Conservation (phyloP, 2,329 filamentous ascomycete genomes). For the Claviceps spartinae region DNA sequence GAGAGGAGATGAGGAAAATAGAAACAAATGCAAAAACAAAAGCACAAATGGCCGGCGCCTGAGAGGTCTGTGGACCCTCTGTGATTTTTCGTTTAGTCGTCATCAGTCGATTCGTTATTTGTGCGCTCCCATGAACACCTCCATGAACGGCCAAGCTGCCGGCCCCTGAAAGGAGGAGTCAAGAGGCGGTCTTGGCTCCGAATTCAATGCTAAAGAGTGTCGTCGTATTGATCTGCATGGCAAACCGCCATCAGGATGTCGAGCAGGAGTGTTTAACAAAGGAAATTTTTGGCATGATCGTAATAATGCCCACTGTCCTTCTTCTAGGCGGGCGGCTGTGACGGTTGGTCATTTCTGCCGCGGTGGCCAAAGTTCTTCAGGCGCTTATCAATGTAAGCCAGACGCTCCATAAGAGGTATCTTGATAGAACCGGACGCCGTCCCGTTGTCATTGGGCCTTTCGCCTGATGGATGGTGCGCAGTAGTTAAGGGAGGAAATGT, state of each 20-base stretch:
- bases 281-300: background rate
- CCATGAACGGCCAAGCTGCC: background rate
- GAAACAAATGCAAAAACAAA: slow-evolving; percentile 5
- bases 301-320: background rate
- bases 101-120: slow-evolving; percentile 3
- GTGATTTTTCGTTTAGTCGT: slow-evolving; percentile 4
- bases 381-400: slow-evolving; percentile 46
- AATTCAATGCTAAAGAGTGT: background rate
- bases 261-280: background rate
- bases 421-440: slow-evolving; percentile 17
- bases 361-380: slow-evolving; percentile 40
- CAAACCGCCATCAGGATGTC: background rate
- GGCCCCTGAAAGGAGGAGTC: too few species aligned
- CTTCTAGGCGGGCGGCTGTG: slow-evolving; percentile 34
- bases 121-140: background rate
- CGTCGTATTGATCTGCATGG: slow-evolving; percentile 4
- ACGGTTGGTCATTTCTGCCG: slow-evolving; percentile 26
- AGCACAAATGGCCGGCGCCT: slow-evolving; percentile 1
- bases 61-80: slow-evolving; percentile 2
- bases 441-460: slow-evolving; percentile 8
- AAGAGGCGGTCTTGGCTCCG: background rate
- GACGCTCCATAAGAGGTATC: slow-evolving; percentile 33
- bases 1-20: background rate
- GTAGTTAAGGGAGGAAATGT: slow-evolving; percentile 43
- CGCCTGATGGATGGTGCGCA: slow-evolving; percentile 31